Evolutionary conservation across 768 basidiomycete genomes (phyloP).

Genomic region (Pulveroboletus frians): DNA sequence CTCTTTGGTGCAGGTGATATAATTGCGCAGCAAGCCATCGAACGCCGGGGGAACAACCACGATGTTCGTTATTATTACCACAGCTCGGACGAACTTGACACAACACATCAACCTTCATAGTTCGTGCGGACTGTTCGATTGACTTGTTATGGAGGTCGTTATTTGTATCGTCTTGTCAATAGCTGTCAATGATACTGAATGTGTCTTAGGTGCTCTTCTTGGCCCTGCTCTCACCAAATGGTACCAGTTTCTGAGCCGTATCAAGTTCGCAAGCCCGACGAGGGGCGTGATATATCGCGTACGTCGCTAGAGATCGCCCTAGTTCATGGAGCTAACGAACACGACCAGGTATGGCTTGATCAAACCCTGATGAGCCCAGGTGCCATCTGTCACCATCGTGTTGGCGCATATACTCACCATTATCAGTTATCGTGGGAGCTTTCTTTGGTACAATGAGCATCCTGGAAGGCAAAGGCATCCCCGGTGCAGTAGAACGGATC

Average conservation of each 20-base stretch:
- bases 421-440: slow-evolving; percentile 39
- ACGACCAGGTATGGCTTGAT: slow-evolving; percentile 67
- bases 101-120: slow-evolving; percentile 27
- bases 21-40: slow-evolving; percentile 82
- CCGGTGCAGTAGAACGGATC: slow-evolving; percentile 47
- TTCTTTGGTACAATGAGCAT: slow-evolving; percentile 77
- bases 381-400: slow-evolving; percentile 19
- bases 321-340: neutral
- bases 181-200: neutral
- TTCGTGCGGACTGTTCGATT: slow-evolving; percentile 58
- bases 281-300: slow-evolving; percentile 61
- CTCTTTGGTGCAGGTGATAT: slow-evolving; percentile 75
- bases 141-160: slow-evolving; percentile 65
- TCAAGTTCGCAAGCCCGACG: slow-evolving; percentile 61
- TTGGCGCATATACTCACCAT: slow-evolving; percentile 2
- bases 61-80: slow-evolving; percentile 48
- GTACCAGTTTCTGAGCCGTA: slow-evolving; percentile 67
- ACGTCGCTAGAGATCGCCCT: slow-evolving; percentile 14
- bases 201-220: slow-evolving; percentile 55
- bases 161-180: neutral
- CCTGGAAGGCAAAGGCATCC: slow-evolving; percentile 65
- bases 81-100: neutral
- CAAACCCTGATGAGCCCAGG: slow-evolving; percentile 75
- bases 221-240: slow-evolving; percentile 80
- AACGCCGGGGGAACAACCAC: slow-evolving; percentile 64